Base-by-base conservation (phyloP, 179 eudicot species). In the Amaranthus tricolor region DNA sequence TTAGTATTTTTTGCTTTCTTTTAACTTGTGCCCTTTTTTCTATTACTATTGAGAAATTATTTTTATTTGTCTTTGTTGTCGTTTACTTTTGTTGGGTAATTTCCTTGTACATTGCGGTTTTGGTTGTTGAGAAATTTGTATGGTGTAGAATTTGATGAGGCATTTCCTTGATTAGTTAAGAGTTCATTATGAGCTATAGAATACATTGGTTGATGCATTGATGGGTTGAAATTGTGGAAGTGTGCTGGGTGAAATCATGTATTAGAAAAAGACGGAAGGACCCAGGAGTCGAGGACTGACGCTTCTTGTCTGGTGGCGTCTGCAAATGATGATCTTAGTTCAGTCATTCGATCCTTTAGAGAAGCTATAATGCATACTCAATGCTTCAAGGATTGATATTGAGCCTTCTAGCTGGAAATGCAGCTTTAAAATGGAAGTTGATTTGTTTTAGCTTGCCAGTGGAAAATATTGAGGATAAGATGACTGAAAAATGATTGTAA, bases 21-120 rank as follows among this genome's bases (percentile, higher is more conserved):
- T 79, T 69, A 67, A 44, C 2, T 75, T 10, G 61, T 57, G 49
- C 31, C 48, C 20, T 53, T 64, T n/a, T 65, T 21, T 52, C 62
- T 66, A 7, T 14, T 69, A 14, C 54, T 53, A 6, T 66, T 43
- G 5, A 50, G 24, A 47, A 40, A 21, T n/a, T 19, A 31, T 66
- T 40, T 63, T 54, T 62, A 73, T 45, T 75, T 65, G 65, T 17
- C 47, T 31, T 65, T 50, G 13, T 74, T 73, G 49, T 31, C 66
- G 54, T 63, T 45, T 44, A 15, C 15, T 61, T 45, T 59, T 59
- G 75, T 59, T 49, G 7, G 8, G 61, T 1, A n/a, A 12, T 66
- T 6, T 75, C 6, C 11, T 9, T 68, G 59, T 72, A 21, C 72
- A 50, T 67, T 56, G 14, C 70, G 16, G 6, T 52, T 53, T 62